These are phyloP conservation scores for Vinca minor DNA, from an alignment of 257 asterid genomes.

Conservation along the genomic window DNA sequence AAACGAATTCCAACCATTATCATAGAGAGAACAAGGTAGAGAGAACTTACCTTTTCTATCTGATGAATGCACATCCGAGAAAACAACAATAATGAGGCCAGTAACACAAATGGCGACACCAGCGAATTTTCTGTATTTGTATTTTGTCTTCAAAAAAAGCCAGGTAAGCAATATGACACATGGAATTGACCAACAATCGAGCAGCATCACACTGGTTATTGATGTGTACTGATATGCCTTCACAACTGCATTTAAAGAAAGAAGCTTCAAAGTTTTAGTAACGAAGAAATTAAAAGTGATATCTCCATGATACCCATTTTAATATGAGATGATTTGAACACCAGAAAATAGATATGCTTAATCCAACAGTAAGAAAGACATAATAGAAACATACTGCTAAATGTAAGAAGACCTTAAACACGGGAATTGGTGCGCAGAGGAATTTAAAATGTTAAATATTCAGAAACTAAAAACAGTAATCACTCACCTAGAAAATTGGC, in stretches of 20 bases:
- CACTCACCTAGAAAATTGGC: constrained; percentile 83
- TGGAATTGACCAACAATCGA: constrained; percentile 96
- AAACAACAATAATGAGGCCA: constrained; percentile 71
- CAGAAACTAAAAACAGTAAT: constrained; percentile 8
- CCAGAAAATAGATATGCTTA: neutral
- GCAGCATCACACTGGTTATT: constrained; percentile 84
- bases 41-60: constrained; percentile 61
- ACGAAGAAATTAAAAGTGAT: neutral
- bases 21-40: neutral
- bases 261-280: neutral
- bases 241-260: constrained; percentile 51
- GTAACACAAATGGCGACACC: constrained; percentile 67
- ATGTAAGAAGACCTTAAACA: neutral
- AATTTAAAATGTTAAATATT: neutral
- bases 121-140: constrained; percentile 44
- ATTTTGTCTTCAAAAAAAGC: constrained; percentile 78
- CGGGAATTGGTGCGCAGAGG: too few relatives aligned
- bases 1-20: neutral
- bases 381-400: neutral
- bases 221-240: constrained; percentile 95
- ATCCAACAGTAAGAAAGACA: neutral
- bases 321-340: neutral
- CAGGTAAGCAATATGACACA: constrained; percentile 81
- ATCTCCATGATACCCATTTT: neutral
- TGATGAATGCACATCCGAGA: constrained; percentile 77